Conservation (phyloP, 1,284 basidiomycete species). For the Trichosporon coremiiforme region DNA sequence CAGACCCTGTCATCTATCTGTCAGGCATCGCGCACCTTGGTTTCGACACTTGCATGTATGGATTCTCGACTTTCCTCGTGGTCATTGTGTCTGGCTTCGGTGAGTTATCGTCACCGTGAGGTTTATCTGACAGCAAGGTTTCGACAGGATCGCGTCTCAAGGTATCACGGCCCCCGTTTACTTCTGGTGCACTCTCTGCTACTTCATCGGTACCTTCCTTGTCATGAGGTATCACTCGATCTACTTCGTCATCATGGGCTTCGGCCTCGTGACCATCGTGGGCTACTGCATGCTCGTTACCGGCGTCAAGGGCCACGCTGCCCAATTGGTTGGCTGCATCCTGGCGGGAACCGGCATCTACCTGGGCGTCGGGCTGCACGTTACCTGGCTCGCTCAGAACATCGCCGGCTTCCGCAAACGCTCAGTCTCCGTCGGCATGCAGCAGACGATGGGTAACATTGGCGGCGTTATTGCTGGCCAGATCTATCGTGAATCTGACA, state of each 20-base stretch:
- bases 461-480: constrained; percentile 32
- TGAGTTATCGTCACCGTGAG: no score
- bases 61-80: constrained; percentile 19
- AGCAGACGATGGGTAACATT: constrained; percentile 44
- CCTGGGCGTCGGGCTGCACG: constrained; percentile 37
- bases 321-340: constrained; percentile 36
- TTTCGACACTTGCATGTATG: constrained; percentile 38
- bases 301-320: constrained; percentile 21
- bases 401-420: constrained; percentile 39
- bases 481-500: constrained; percentile 25
- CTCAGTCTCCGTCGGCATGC: constrained; percentile 36
- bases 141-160: constrained; percentile 33
- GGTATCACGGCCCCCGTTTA: constrained; percentile 40
- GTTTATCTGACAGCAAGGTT: background rate
- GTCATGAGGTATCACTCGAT: constrained; percentile 25
- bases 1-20: constrained; percentile 28
- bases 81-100: constrained; percentile 9
- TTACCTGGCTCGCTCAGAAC: constrained; percentile 39
- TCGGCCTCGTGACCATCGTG: constrained; percentile 19
- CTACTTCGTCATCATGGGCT: constrained; percentile 25
- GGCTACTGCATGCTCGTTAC: constrained; percentile 37
- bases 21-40: constrained; percentile 37
- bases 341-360: constrained; percentile 41
- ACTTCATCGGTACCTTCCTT: constrained; percentile 30
- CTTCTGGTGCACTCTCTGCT: constrained; percentile 25